Percentiles rank a stretch among this genome's conserved stretches.
Conservation (phyloP, 176 grass and related monocot genomes). For the Thalia dealbata region DNA sequence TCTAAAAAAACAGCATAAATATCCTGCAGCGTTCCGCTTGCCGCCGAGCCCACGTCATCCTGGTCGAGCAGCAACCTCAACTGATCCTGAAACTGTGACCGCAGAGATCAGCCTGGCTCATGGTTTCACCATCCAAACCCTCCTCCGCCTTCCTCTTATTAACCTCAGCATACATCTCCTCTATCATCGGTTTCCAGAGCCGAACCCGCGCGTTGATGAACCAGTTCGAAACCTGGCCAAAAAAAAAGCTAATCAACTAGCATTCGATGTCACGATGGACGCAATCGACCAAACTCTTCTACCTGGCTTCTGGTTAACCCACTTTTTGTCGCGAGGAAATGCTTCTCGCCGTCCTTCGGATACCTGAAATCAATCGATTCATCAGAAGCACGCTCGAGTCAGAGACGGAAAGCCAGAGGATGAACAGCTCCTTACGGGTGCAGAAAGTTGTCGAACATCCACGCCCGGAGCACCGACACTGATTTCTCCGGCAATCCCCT, state of each 20-base stretch:
- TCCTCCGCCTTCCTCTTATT: slow-evolving; percentile 31
- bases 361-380: slow-evolving; percentile 38
- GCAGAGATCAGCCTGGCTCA: not conserved
- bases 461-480: slow-evolving; percentile 71
- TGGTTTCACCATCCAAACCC: slow-evolving; percentile 12
- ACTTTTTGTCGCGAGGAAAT: slow-evolving; percentile 61
- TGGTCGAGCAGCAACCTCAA: not conserved
- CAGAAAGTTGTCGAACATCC: slow-evolving; percentile 95
- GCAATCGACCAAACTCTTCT: not conserved
- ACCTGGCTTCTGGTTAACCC: slow-evolving; percentile 81
- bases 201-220: slow-evolving; percentile 81
- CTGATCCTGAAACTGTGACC: not conserved
- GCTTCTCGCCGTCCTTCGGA: slow-evolving; percentile 71
- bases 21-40: too few relatives aligned
- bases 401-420: not conserved
- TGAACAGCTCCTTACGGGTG: slow-evolving; percentile 76
- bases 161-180: slow-evolving; percentile 63
- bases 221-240: slow-evolving; percentile 83
- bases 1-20: too few relatives aligned
- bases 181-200: slow-evolving; percentile 89
- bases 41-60: too few relatives aligned
- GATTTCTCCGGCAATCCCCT: slow-evolving; percentile 73
- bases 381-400: not conserved
- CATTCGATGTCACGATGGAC: too few relatives aligned
- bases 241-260: too few relatives aligned